Evolutionary conservation across 352 stramenopile genomes (phyloP), one percentile per base, ranked within the genome.

Genomic region (Globisporangium sylvaticum): DNA sequence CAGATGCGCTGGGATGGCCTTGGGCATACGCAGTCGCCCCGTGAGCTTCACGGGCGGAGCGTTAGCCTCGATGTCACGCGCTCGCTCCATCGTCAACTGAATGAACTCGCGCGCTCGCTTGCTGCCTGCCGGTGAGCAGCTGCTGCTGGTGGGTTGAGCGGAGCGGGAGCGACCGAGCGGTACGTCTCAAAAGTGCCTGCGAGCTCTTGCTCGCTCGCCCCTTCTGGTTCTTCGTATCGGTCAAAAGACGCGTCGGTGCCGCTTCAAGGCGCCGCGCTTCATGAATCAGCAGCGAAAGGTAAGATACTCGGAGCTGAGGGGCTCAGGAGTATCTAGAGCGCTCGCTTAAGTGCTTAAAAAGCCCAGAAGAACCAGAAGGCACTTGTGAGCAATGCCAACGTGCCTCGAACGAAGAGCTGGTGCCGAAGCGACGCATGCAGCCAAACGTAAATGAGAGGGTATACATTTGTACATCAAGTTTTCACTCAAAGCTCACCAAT

Each of bases 251-350:
- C 42, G 44, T 62, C 54, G 50, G 25, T 67, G 64, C 50, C 60
- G 69, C 69, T 72, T 75, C 69, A 65, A 64, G 37, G 20, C 61
- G 66, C 48, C 58, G 46, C 39, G 27, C 25, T 54, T 53, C 62
- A 31, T 54, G 54, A 20, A 56, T 48, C 54, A 67, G 32, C 29
- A 31, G 50, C 29, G 50, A 25, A 56, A 4, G 15, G 12, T 27
- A 9, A 24, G 24, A 31, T n/a, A 53, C 34, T 25, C 14, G 6
- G 25, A 12, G 8, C 14, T 31, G 48, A 54, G 48, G n/a, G n/a
- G n/a, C n/a, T 22, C 15, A 20, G 14, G 52, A 31, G 52, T 37
- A 62, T 12, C 15, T 22, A 48, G 32, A n/a, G 12, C 57, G 22
- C 39, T 55, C 39, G 58, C n/a, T 64, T 64, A 55, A 64, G 58